A percentile compares a stretch with the other conserved stretches of the same genome.
phyloP scores from a whole-genome alignment of 805 yeast species.

The Candida gorgasii region DNA sequence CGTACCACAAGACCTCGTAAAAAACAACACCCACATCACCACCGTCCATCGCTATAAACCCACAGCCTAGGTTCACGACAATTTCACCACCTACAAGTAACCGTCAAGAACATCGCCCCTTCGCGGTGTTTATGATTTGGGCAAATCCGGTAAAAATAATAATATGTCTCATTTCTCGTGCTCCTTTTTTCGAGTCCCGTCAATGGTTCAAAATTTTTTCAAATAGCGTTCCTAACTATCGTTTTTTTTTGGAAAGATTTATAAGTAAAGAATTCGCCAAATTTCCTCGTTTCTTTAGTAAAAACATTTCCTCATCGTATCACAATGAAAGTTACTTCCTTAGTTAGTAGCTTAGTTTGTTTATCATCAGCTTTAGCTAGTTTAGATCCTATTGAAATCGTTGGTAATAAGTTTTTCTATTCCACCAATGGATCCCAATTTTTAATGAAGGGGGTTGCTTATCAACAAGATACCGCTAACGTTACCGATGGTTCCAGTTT shows the following conservation, averaged over 20 bases:
- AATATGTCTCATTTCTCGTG: constrained; percentile 4
- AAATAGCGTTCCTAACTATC: constrained; percentile 5
- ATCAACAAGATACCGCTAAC: constrained; percentile 67
- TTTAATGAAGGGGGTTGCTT: constrained; percentile 76
- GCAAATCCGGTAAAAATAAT: constrained; percentile 2
- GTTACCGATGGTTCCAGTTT: constrained; percentile 43
- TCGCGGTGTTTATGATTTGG: constrained; percentile 7
- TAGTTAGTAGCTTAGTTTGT: constrained; percentile 6
- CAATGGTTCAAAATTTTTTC: constrained; percentile 7
- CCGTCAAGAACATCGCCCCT: constrained; percentile 6
- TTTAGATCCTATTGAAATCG: constrained; percentile 66
- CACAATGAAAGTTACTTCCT: constrained; percentile 3
- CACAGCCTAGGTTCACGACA: neutral
- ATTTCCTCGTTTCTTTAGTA: too few species aligned
- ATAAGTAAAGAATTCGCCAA: neutral
- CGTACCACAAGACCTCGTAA: neutral
- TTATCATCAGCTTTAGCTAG: constrained; percentile 32
- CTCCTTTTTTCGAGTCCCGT: constrained; percentile 7
- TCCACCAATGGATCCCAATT: constrained; percentile 79
- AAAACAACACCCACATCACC: neutral
- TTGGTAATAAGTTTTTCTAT: constrained; percentile 77
- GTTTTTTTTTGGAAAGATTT: neutral
- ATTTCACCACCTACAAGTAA: neutral
- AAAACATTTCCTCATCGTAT: too few species aligned
- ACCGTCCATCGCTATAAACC: neutral